Evolutionary conservation across 31 red algal genomes (phyloP), one percentile per base, ranked within the genome.

Genomic region (Odonthalia washingtoniensis): DNA sequence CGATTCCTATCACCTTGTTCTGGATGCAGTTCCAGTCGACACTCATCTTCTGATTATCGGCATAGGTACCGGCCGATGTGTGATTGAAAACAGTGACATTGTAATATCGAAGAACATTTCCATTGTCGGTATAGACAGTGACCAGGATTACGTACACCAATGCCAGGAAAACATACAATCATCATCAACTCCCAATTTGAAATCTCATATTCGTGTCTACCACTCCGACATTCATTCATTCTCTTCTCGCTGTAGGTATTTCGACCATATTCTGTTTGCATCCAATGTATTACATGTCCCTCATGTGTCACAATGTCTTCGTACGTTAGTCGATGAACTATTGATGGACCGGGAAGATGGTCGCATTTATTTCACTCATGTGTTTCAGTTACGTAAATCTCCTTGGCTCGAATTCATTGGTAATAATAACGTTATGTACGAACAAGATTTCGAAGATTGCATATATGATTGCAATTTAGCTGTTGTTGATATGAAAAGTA

Each of bases 331-430:
- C 0, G 70, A 84, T 0, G 72, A 75, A n/a, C 30, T 63, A 37
- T 74, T 95, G 3, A 45, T 80, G 27, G 88, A 95, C 68, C 33
- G 83, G 24, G 67, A 85, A 53, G 75, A 81, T 46, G 88, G 92
- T 16, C 88, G 93, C 18, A 66, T 95, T 12, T 87, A 60, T 82
- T 86, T 88, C 72, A 82, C 88, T 31, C 88, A 95, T 42, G 82
- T 82, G 1, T 95, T 95, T 87, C 81, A 95, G 52, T 64, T 83
- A n/a, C 64, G 62, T 53, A 89, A 87, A 35, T 83, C 83, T 33
- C 18, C 64, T 46, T 73, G 26, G 72, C 60, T 90, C 27, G 93
- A 87, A 84, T 90, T 83, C 83, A n/a, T 95, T 36, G 70, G 87
- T 28, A 75, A 87, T 72, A 87, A 87, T 30, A 28, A 75, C 9